phyloP scores from a whole-genome alignment of 2,329 filamentous ascomycete genomes.

The Cryphonectria parasitica region DNA sequence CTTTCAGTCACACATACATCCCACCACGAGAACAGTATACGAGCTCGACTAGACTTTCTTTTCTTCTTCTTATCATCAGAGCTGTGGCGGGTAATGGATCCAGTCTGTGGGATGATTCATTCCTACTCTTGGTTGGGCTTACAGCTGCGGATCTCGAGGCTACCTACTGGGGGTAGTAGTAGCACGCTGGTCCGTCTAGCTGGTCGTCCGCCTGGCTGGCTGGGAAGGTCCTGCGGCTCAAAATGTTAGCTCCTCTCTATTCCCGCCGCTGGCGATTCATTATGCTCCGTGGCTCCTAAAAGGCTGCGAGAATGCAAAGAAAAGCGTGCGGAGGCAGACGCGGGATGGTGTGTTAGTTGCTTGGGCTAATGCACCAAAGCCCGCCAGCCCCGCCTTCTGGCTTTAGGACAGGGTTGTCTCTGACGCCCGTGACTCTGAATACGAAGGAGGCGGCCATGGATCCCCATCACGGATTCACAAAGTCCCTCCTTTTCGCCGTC shows the following conservation, averaged over 20 bases:
- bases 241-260: neutral
- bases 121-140: neutral
- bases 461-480: conserved; percentile 14
- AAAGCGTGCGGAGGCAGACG: neutral
- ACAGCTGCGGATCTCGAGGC: neutral
- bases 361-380: conserved; percentile 27
- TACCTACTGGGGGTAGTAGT: neutral
- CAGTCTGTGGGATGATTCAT: neutral
- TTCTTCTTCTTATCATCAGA: neutral
- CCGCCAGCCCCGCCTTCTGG: neutral
- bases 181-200: too few relatives aligned
- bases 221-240: conserved; percentile 13
- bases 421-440: conserved; percentile 22
- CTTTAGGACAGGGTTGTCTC: conserved; percentile 17
- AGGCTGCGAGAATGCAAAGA: neutral
- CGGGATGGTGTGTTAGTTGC: conserved; percentile 19
- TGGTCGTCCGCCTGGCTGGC: neutral
- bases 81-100: neutral
- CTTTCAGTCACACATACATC: neutral
- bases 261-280: conserved; percentile 17
- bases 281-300: neutral
- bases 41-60: neutral
- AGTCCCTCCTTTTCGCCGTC: neutral
- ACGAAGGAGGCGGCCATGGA: conserved; percentile 21
- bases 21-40: neutral